A percentile compares a stretch with the other conserved stretches of the same genome.
These are phyloP conservation scores for Chytriomyces hyalinus DNA, from an alignment of 192 early-diverging fungal species.

Conservation along the genomic window DNA sequence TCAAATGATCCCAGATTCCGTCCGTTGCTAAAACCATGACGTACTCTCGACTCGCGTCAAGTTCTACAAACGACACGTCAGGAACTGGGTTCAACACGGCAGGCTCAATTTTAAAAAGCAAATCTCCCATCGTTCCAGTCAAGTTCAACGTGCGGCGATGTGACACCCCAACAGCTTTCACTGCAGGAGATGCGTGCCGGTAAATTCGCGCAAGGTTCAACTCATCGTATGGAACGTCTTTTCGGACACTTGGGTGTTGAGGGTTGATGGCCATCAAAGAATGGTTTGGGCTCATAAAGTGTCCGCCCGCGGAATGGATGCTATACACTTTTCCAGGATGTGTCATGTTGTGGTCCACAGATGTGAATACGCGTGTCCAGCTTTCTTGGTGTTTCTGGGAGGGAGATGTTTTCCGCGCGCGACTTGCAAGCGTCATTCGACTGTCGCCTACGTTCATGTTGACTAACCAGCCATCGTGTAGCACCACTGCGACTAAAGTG, in stretches of 20 bases:
- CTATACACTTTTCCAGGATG: conserved; percentile 61
- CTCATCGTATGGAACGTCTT: conserved; percentile 49
- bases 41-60: conserved; percentile 47
- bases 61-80: conserved; percentile 55
- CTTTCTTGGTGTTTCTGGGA: conserved; percentile 4
- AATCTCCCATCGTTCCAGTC: conserved; percentile 66
- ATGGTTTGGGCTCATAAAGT: conserved; percentile 59
- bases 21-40: conserved; percentile 60
- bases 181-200: conserved; percentile 50
- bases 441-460: conserved; percentile 69
- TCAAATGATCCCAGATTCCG: conserved; percentile 68
- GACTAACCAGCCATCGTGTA: conserved; percentile 53
- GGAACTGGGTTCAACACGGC: conserved; percentile 55
- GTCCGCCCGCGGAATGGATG: conserved; percentile 56
- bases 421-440: conserved; percentile 35
- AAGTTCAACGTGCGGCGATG: conserved; percentile 65
- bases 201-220: conserved; percentile 57
- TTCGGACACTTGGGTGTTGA: conserved; percentile 22
- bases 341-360: conserved; percentile 64
- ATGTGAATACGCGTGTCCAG: conserved; percentile 55
- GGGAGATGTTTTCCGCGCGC: background rate
- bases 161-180: conserved; percentile 58
- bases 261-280: conserved; percentile 44
- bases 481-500: conserved; percentile 59
- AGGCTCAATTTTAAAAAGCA: conserved; percentile 67